These are phyloP conservation scores for Coemansia sp. DNA, from an alignment of 192 early-diverging fungal genomes.

Conservation along the genomic window DNA sequence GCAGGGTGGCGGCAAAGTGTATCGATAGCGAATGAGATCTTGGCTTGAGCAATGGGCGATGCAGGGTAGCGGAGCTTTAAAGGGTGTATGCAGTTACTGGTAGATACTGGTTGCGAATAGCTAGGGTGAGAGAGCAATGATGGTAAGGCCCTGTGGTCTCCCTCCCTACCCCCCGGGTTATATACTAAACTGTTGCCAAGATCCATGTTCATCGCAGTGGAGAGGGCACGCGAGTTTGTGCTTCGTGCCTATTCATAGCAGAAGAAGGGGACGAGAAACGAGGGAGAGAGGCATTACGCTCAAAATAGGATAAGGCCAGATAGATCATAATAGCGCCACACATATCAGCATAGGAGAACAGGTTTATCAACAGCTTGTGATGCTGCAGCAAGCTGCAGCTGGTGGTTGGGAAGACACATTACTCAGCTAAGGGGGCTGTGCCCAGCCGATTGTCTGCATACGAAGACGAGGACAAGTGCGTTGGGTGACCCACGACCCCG, in stretches of 20 bases:
- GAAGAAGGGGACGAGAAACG: not conserved
- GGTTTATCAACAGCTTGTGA: slow-evolving; percentile 2
- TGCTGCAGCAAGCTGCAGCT: not conserved
- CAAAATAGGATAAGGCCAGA: slow-evolving; percentile 14
- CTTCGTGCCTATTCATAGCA: slow-evolving; percentile 13
- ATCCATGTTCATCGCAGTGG: slow-evolving; percentile 6
- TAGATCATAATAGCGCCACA: slow-evolving; percentile 16
- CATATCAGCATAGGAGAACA: slow-evolving; percentile 14
- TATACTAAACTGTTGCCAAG: slow-evolving; percentile 14
- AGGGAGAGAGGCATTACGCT: not conserved
- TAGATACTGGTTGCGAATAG: not conserved
- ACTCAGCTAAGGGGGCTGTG: slow-evolving; percentile 11
- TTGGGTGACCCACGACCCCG: slow-evolving; percentile 13
- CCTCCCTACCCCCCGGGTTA: not conserved
- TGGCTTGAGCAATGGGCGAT: not conserved
- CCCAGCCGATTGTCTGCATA: slow-evolving; percentile 16
- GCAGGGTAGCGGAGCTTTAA: not conserved
- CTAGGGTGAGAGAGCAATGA: not conserved
- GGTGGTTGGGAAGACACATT: slow-evolving; percentile 10
- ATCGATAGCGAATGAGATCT: not conserved
- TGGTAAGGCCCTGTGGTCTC: slow-evolving; percentile 2
- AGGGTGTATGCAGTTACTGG: not conserved
- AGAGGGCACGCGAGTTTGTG: slow-evolving; percentile 8
- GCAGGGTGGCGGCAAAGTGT: slow-evolving; percentile 1
- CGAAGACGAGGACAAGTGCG: not conserved